A percentile compares a stretch with the other conserved stretches of the same genome.
These are phyloP conservation scores for Heterobasidion annosum DNA, from an alignment of 1,284 basidiomycete genomes.

Conservation along the genomic window DNA sequence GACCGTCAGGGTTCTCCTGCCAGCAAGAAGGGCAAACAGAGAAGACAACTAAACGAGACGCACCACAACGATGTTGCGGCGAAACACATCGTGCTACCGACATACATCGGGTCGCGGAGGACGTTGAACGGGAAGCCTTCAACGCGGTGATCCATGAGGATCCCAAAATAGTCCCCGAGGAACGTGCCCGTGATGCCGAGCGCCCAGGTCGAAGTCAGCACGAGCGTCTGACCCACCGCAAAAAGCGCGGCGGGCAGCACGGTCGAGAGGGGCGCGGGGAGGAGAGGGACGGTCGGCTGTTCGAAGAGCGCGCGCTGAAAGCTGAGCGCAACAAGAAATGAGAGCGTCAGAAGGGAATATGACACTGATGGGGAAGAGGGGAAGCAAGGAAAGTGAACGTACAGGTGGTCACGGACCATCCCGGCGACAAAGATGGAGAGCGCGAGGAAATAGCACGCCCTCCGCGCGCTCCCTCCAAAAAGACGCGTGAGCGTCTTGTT, in stretches of 20 bases:
- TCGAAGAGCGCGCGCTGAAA: conserved; percentile 66
- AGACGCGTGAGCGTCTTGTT: conserved; percentile 82
- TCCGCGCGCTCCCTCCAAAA: conserved; percentile 64
- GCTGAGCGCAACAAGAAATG: conserved; percentile 17
- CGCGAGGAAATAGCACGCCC: conserved; percentile 90
- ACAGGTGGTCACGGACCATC: conserved; percentile 82
- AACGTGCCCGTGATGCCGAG: conserved; percentile 92
- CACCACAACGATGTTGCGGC: conserved; percentile 77
- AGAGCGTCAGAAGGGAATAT: background rate
- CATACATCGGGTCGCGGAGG: conserved; percentile 92
- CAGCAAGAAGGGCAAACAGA: background rate
- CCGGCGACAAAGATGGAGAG: conserved; percentile 84
- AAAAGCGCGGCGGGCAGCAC: conserved; percentile 63
- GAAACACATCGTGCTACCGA: conserved; percentile 86
- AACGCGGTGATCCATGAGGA: conserved; percentile 84
- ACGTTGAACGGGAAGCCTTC: conserved; percentile 95
- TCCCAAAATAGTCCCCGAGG: conserved; percentile 98
- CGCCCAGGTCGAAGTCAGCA: conserved; percentile 85
- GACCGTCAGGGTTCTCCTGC: background rate
- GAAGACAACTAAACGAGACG: conserved; percentile 17
- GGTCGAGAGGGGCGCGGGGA: conserved; percentile 53
- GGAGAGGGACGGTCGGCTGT: conserved; percentile 54
- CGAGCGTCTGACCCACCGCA: conserved; percentile 68
- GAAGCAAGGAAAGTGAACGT: conserved; percentile 22
- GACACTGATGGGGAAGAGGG: background rate